A percentile compares a stretch with the other conserved stretches of the same genome.
Evolutionary conservation across 352 stramenopile genomes (phyloP).

Genomic region (Blastocystis hominis): DNA sequence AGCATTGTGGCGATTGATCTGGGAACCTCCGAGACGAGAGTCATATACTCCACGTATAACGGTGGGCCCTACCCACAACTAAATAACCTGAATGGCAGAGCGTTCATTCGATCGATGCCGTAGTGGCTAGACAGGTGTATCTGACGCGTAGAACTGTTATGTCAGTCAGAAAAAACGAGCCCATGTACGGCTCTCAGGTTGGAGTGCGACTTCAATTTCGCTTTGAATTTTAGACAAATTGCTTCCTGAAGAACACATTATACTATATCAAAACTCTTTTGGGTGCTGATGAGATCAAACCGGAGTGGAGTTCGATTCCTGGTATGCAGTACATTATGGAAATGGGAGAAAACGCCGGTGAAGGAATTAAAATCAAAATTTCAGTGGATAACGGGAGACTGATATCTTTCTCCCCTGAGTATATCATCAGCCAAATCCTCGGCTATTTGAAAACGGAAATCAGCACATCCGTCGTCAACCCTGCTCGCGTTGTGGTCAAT

Average conservation of each 20-base stretch:
- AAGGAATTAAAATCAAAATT: slow-evolving; percentile 2
- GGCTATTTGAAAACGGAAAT: background rate
- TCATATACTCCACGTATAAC: background rate
- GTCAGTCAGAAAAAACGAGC: background rate
- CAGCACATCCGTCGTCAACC: background rate
- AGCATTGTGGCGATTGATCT: slow-evolving; percentile 18
- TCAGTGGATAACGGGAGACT: background rate
- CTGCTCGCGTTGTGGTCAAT: background rate
- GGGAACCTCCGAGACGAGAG: background rate
- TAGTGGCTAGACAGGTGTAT: background rate
- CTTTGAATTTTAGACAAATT: background rate
- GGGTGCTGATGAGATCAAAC: background rate
- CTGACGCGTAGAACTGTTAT: slow-evolving; percentile 4
- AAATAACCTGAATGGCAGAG: background rate
- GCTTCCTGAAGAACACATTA: background rate
- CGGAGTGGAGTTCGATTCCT: background rate
- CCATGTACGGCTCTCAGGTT: background rate
- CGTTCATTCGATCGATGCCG: background rate
- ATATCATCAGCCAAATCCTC: background rate
- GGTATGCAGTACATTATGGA: slow-evolving; percentile 33
- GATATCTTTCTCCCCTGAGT: background rate
- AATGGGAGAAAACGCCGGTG: background rate
- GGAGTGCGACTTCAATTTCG: background rate
- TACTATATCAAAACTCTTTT: slow-evolving; percentile 17
- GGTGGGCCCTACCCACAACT: background rate